A percentile compares a stretch with the other conserved stretches of the same genome.
Evolutionary conservation across 495 filamentous ascomycete genomes (phyloP).

Genomic region (Evansstolkia leycettana): DNA sequence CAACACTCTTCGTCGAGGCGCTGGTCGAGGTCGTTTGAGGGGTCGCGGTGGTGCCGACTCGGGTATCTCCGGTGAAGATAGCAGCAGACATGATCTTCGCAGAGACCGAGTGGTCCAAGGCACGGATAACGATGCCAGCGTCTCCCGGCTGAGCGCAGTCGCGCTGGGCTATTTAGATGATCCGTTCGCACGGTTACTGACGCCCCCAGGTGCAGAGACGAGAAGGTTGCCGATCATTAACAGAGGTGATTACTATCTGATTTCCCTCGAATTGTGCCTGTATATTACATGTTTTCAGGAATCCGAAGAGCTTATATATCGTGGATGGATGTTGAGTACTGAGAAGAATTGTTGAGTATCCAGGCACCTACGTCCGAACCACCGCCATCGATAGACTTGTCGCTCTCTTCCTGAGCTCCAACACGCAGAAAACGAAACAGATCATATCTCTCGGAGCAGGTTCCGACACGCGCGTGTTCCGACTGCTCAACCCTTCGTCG

Average conservation of each 20-base stretch:
- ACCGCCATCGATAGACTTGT: conserved; percentile 75
- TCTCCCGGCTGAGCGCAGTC: conserved; percentile 80
- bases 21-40: conserved; percentile 23
- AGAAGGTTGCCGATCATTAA: conserved; percentile 83
- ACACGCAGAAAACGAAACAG: conserved; percentile 42
- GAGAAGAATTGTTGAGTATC: too few species aligned
- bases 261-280: not conserved
- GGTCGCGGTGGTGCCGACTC: conserved; percentile 21
- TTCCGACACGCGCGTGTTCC: conserved; percentile 79
- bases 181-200: conserved; percentile 59
- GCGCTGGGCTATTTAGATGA: conserved; percentile 79
- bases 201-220: conserved; percentile 27
- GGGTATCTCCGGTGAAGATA: conserved; percentile 12
- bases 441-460: conserved; percentile 92
- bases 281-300: too few species aligned
- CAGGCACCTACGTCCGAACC: conserved; percentile 91
- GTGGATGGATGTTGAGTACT: not conserved
- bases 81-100: conserved; percentile 13
- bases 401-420: conserved; percentile 46
- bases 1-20: conserved; percentile 48
- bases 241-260: conserved; percentile 47
- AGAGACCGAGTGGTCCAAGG: conserved; percentile 60
- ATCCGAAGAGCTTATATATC: not conserved
- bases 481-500: conserved; percentile 42
- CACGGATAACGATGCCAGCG: conserved; percentile 85